Conservation (phyloP, 1,284 basidiomycete genomes). For the Irpex rosettiformis region DNA sequence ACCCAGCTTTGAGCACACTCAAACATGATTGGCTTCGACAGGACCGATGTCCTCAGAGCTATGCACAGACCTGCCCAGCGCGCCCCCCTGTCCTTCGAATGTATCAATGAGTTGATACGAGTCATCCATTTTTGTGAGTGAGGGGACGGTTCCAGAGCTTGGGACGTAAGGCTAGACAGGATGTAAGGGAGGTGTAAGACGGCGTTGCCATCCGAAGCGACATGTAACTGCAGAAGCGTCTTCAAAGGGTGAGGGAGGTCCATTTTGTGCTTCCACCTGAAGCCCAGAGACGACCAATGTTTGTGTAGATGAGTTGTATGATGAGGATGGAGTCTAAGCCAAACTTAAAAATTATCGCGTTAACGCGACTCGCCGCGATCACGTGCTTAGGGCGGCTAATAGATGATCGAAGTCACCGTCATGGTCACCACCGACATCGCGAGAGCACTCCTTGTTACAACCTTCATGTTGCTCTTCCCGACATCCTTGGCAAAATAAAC, state of each 20-base stretch:
- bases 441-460: background rate
- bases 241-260: slow-evolving; percentile 49
- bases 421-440: background rate
- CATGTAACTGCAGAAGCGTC: slow-evolving; percentile 62
- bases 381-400: background rate
- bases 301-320: too few species aligned
- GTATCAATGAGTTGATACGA: slow-evolving; percentile 66
- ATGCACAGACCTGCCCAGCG: slow-evolving; percentile 76
- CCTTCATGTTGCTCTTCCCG: background rate
- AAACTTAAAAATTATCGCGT: background rate
- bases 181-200: slow-evolving; percentile 56
- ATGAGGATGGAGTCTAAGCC: too few species aligned
- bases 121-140: slow-evolving; percentile 71
- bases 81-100: slow-evolving; percentile 66
- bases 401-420: background rate
- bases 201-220: slow-evolving; percentile 62
- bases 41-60: slow-evolving; percentile 57
- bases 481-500: background rate
- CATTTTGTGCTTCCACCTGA: slow-evolving; percentile 14
- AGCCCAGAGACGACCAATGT: too few species aligned
- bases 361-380: background rate
- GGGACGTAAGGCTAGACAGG: slow-evolving; percentile 45
- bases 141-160: slow-evolving; percentile 53
- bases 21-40: slow-evolving; percentile 57
- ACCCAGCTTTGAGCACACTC: slow-evolving; percentile 73